Percentiles rank a stretch among this genome's conserved stretches.
These are phyloP conservation scores for Cenchrus americanus DNA, from an alignment of 176 grass and related monocot genomes.

Conservation along the genomic window DNA sequence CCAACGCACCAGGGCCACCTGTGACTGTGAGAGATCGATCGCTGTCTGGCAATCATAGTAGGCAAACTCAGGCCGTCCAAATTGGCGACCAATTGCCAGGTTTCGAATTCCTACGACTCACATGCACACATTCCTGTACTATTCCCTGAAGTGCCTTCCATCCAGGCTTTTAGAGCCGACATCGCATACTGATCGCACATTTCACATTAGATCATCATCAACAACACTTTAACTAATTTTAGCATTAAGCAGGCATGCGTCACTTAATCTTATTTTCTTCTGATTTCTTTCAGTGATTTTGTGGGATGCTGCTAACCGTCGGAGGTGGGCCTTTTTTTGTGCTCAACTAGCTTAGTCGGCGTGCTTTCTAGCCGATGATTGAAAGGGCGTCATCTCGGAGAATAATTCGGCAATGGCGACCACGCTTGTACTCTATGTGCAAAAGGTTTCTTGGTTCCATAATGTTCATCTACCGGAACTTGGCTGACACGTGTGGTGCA, in stretches of 20 bases:
- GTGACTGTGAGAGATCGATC: not conserved
- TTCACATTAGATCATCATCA: constrained; percentile 3
- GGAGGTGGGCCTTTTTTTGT: constrained; percentile 42
- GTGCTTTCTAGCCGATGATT: constrained; percentile 44
- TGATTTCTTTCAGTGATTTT: not conserved
- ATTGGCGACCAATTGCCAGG: constrained; percentile 29
- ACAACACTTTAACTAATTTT: constrained; percentile 30
- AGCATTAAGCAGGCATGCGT: constrained; percentile 21
- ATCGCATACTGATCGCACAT: constrained; percentile 30
- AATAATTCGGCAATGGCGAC: constrained; percentile 17
- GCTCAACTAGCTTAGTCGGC: constrained; percentile 19
- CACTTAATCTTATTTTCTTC: not conserved
- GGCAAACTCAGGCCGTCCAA: constrained; percentile 39
- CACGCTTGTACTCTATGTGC: constrained; percentile 7
- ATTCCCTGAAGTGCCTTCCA: constrained; percentile 8
- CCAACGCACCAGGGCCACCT: not conserved
- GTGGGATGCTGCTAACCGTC: constrained; percentile 53
- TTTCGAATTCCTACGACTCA: constrained; percentile 1
- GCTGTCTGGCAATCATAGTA: constrained; percentile 29
- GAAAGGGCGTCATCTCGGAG: not conserved
- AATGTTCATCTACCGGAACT: constrained; percentile 14
- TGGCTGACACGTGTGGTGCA: constrained; percentile 39
- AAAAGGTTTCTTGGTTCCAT: constrained; percentile 27
- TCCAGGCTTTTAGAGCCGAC: constrained; percentile 35
- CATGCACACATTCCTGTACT: constrained; percentile 15